Percentiles rank a stretch among this genome's conserved stretches.
Conservation (phyloP, 2,329 filamentous ascomycete genomes). For the Tolypocladium inflatum region DNA sequence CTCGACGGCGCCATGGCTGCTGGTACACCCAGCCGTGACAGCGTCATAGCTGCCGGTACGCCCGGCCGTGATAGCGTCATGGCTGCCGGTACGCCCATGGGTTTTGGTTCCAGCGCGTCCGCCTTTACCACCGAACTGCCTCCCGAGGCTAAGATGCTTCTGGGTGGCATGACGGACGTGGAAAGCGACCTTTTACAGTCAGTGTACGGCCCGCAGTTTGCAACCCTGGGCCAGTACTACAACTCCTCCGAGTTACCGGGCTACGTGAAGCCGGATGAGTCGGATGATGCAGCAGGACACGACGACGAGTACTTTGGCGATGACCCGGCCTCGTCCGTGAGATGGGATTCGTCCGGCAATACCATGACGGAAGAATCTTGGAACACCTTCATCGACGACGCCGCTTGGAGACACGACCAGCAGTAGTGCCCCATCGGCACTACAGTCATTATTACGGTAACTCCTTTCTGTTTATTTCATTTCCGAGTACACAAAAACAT, state of each 20-base stretch:
- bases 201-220: conserved; percentile 1
- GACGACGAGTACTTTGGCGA: neutral
- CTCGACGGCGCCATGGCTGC: neutral
- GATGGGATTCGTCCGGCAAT: conserved; percentile 3
- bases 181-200: conserved; percentile 11
- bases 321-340: neutral
- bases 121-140: conserved; percentile 33
- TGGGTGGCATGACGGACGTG: conserved; percentile 18
- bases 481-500: neutral
- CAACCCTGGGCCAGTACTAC: no score
- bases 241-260: neutral
- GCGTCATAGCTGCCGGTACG: no score
- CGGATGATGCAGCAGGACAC: no score
- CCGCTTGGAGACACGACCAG: conserved; percentile 18
- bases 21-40: no score
- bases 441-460: neutral
- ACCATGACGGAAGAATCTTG: conserved; percentile 17
- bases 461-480: neutral
- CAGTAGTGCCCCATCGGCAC: neutral
- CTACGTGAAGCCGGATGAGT: neutral
- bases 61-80: neutral
- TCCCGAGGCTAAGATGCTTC: conserved; percentile 31
- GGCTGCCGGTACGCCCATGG: conserved; percentile 2
- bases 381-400: conserved; percentile 21
- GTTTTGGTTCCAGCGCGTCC: conserved; percentile 16